Evolutionary conservation across 140 eudicot species (phyloP).

Genomic region (Senecio squalidus): DNA sequence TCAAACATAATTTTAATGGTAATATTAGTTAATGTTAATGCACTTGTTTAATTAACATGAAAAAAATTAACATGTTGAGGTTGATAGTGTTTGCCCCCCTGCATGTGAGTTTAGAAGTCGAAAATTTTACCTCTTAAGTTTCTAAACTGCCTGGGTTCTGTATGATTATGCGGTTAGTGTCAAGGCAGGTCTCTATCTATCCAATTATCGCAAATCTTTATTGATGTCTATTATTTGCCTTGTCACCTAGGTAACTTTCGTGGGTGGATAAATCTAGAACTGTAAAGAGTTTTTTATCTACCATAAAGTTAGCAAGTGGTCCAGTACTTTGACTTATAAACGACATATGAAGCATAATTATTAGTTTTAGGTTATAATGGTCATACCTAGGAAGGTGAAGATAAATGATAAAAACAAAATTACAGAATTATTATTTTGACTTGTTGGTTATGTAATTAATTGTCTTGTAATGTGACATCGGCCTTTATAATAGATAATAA

Average conservation of each 20-base stretch:
- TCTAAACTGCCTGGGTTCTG: background rate
- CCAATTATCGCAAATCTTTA: background rate
- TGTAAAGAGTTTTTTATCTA: background rate
- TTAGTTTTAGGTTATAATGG: background rate
- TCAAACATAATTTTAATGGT: background rate
- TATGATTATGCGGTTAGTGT: background rate
- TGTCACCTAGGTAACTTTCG: too few species aligned
- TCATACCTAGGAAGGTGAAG: background rate
- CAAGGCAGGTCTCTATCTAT: background rate
- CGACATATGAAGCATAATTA: background rate
- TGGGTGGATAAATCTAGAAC: background rate
- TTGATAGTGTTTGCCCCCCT: background rate
- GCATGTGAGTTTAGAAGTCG: background rate
- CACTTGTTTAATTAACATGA: background rate
- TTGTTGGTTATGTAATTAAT: too few species aligned
- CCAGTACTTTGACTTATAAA: background rate
- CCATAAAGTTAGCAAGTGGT: background rate
- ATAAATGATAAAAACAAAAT: too few species aligned
- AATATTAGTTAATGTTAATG: background rate
- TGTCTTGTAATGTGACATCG: too few species aligned
- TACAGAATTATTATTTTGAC: too few species aligned
- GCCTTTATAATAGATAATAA: too few species aligned
- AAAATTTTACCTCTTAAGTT: background rate
- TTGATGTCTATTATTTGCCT: background rate
- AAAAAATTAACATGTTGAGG: background rate